A percentile compares a stretch with the other conserved stretches of the same genome.
Conservation (phyloP, 2,329 filamentous ascomycete species). For the Spiromastix sp. region DNA sequence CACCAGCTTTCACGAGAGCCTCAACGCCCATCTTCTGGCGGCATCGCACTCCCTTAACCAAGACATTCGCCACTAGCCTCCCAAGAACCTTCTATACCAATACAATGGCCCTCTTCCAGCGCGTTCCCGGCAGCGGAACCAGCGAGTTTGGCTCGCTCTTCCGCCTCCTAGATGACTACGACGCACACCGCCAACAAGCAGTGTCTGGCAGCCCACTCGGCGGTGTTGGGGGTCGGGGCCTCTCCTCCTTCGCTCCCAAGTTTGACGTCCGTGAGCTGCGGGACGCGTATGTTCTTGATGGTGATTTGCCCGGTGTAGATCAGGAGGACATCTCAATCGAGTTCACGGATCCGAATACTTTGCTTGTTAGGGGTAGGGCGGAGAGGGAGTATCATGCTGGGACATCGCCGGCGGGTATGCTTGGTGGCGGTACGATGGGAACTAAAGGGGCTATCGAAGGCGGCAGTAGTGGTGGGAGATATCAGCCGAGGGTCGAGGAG, state of each 20-base stretch:
- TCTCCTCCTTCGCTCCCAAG: constrained; percentile 28
- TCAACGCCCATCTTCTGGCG: background rate
- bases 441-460: background rate
- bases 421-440: constrained; percentile 10
- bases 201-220: too few relatives aligned
- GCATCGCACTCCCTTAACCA: background rate
- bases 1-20: background rate
- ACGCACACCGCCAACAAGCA: constrained; percentile 23
- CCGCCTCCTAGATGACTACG: constrained; percentile 37
- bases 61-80: background rate
- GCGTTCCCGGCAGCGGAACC: constrained; percentile 28
- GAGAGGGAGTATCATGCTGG: constrained; percentile 27
- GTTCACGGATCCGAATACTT: constrained; percentile 37
- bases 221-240: background rate
- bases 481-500: constrained; percentile 39
- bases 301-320: constrained; percentile 38
- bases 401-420: constrained; percentile 7
- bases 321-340: constrained; percentile 39
- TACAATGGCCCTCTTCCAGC: constrained; percentile 10
- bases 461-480: too few relatives aligned
- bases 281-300: constrained; percentile 36
- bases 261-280: constrained; percentile 39
- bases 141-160: constrained; percentile 36
- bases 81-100: constrained; percentile 4
- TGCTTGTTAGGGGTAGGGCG: constrained; percentile 35